Percentiles rank a stretch among this genome's conserved stretches.
Conservation (phyloP, 169 alveolate genomes). For the Cyclospora cayetanensis region DNA sequence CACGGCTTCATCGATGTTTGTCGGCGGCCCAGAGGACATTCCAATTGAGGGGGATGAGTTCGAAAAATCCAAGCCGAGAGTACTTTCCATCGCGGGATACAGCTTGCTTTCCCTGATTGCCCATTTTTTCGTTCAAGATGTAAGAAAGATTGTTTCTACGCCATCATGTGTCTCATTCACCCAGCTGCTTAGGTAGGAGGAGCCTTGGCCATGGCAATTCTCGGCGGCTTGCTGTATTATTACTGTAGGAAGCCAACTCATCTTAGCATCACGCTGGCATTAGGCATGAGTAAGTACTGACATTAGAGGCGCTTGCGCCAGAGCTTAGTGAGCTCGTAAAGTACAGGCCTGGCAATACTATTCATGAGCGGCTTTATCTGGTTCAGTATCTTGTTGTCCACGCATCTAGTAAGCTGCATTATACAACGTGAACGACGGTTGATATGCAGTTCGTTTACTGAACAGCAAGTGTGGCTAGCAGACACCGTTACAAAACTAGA, state of each 20-base stretch:
- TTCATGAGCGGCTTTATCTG: conserved; percentile 70
- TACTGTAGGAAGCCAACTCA: conserved; percentile 67
- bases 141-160: neutral
- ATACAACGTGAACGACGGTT: too few species aligned
- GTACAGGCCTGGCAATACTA: conserved; percentile 65
- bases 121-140: conserved; percentile 71
- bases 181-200: conserved; percentile 52
- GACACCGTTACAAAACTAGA: conserved; percentile 65
- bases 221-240: conserved; percentile 65
- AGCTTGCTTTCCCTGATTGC: conserved; percentile 57
- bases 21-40: conserved; percentile 67
- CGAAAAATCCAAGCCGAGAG: conserved; percentile 69
- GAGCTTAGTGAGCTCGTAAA: neutral
- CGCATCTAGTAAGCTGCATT: conserved; percentile 26
- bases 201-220: conserved; percentile 58
- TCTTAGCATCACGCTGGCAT: conserved; percentile 66
- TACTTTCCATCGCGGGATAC: conserved; percentile 49
- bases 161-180: neutral
- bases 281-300: conserved; percentile 55
- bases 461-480: conserved; percentile 68
- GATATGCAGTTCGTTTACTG: neutral
- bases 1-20: conserved; percentile 16
- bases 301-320: neutral
- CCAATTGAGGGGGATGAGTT: conserved; percentile 71
- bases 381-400: conserved; percentile 55